Conservation (phyloP, 257 asterid species). For the Paraleonurus japonicus region DNA sequence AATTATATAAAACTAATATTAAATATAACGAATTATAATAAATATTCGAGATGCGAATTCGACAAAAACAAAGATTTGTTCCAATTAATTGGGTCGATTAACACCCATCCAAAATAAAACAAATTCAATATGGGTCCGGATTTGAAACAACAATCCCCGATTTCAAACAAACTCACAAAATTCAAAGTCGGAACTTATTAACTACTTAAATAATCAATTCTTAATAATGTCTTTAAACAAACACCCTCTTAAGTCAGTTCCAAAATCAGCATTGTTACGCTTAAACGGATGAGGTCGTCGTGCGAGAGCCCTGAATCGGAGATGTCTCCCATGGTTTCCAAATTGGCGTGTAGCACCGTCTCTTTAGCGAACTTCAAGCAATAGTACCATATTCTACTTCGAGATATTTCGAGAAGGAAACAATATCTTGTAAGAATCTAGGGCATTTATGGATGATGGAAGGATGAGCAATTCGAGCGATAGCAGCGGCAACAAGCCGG, state of each 20-base stretch:
- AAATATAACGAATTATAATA: too few species aligned
- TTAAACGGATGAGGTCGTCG: too few species aligned
- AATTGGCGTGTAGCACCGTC: background rate
- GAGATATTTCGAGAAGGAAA: background rate
- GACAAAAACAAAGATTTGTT: too few species aligned
- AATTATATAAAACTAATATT: too few species aligned
- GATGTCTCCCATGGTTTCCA: conserved; percentile 13
- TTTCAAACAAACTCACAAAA: too few species aligned
- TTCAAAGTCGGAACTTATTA: too few species aligned
- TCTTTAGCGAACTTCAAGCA: conserved; percentile 13
- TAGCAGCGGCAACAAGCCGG: conserved; percentile 58
- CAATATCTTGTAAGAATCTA: background rate
- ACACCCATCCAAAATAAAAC: too few species aligned
- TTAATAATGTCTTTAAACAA: background rate
- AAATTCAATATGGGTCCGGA: too few species aligned
- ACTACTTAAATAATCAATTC: too few species aligned
- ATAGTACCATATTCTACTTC: background rate
- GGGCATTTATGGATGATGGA: conserved; percentile 51
- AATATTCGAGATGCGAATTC: too few species aligned
- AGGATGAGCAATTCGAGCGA: conserved; percentile 42
- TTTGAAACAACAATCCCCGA: too few species aligned
- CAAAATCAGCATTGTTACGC: background rate
- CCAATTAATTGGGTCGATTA: too few species aligned
- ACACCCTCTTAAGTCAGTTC: background rate
- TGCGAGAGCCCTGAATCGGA: background rate